These are phyloP conservation scores for Pseudisothecium myosuroides DNA, from an alignment of 225 moss, liverwort and hornwort genomes.

Conservation along the genomic window DNA sequence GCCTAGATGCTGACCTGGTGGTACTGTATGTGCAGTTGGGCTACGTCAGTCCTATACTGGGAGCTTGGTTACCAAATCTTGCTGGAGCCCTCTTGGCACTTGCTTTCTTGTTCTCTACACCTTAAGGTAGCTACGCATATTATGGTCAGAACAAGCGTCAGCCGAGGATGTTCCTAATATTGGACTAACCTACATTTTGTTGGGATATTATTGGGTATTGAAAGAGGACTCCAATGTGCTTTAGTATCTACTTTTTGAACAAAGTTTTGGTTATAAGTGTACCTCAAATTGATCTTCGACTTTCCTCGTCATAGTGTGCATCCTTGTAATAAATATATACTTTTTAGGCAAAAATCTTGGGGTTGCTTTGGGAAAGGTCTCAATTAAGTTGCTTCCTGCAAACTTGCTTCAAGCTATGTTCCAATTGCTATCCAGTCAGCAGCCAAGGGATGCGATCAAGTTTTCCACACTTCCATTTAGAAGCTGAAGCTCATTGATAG, in stretches of 20 bases:
- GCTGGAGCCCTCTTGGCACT: slow-evolving; percentile 1
- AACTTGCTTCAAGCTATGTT: background rate
- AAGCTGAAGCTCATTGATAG: background rate
- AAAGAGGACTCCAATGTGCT: background rate
- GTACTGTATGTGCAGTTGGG: slow-evolving; percentile 13
- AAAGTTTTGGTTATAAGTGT: background rate
- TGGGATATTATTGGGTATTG: background rate
- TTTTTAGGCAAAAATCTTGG: too few species aligned
- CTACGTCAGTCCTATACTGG: slow-evolving; percentile 10
- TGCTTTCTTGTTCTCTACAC: background rate
- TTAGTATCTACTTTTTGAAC: background rate
- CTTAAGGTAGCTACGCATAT: background rate
- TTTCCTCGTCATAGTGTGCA: background rate
- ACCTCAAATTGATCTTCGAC: background rate
- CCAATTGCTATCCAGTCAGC: background rate
- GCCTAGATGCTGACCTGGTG: background rate
- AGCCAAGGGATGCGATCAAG: background rate
- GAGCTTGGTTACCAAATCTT: slow-evolving; percentile 35
- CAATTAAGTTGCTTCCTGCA: background rate
- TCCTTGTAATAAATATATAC: background rate
- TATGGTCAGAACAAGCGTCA: background rate
- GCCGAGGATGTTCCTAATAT: background rate
- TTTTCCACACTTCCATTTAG: background rate
- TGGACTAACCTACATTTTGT: background rate
- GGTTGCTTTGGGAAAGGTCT: background rate